These are phyloP conservation scores for Telfairia occidentalis DNA, from an alignment of 331 rosid genomes.

Conservation along the genomic window DNA sequence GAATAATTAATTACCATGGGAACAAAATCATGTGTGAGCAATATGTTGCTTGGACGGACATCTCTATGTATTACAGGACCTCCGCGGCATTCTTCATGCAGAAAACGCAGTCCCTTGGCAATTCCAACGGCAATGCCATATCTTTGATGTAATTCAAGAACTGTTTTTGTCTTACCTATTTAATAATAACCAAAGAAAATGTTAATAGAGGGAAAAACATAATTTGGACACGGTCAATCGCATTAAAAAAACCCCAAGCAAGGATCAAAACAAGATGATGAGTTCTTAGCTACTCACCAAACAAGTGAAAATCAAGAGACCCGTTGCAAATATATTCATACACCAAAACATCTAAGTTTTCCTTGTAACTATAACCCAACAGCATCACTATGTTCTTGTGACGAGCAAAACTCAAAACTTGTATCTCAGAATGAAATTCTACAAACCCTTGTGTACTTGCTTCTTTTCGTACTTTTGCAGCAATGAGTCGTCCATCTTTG, in stretches of 20 bases:
- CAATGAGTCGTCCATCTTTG: constrained; percentile 64
- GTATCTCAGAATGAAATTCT: constrained; percentile 76
- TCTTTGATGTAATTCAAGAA: constrained; percentile 71
- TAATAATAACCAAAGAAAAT: not conserved
- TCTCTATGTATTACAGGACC: constrained; percentile 83
- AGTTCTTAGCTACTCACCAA: constrained; percentile 21
- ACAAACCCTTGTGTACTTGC: constrained; percentile 67
- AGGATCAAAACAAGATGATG: not conserved
- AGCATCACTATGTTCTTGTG: constrained; percentile 89
- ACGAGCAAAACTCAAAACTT: constrained; percentile 68
- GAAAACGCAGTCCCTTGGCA: constrained; percentile 82
- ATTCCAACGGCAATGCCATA: constrained; percentile 69
- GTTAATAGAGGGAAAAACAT: not conserved
- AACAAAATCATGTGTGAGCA: constrained; percentile 75
- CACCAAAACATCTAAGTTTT: constrained; percentile 52
- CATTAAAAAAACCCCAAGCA: not conserved
- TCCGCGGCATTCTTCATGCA: constrained; percentile 86
- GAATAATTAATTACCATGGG: constrained; percentile 52
- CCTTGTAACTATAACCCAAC: constrained; percentile 80
- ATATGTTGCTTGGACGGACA: constrained; percentile 76
- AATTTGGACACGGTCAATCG: not conserved
- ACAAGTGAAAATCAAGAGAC: constrained; percentile 59
- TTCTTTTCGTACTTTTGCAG: constrained; percentile 74
- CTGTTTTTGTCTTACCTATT: constrained; percentile 19
- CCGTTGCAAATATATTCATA: constrained; percentile 78